Conservation (phyloP, 176 grass and related monocot species). For the Hsuehochloa calcarea region DNA sequence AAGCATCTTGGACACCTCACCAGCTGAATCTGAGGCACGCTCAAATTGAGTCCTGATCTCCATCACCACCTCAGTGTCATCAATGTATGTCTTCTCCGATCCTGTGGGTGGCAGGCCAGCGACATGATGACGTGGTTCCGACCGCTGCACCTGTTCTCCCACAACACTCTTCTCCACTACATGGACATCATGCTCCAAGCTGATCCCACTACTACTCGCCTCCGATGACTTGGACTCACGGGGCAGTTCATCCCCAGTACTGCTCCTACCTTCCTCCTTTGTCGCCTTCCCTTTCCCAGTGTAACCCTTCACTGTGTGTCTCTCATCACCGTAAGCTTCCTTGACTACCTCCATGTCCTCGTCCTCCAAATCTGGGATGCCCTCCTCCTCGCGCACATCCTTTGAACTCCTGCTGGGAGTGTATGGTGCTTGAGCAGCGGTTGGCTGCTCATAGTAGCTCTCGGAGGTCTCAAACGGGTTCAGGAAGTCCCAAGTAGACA, state of each 20-base stretch:
- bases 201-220: slow-evolving; percentile 47
- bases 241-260: slow-evolving; percentile 50
- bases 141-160: slow-evolving; percentile 48
- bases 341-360: slow-evolving; percentile 86
- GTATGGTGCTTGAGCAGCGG: slow-evolving; percentile 45
- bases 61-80: slow-evolving; percentile 67
- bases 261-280: slow-evolving; percentile 52
- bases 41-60: slow-evolving; percentile 89
- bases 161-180: slow-evolving; percentile 85
- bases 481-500: slow-evolving; percentile 94
- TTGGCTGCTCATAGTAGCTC: slow-evolving; percentile 59
- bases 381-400: slow-evolving; percentile 92
- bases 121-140: slow-evolving; percentile 31
- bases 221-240: slow-evolving; percentile 57
- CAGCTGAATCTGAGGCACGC: slow-evolving; percentile 65
- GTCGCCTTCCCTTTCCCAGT: slow-evolving; percentile 50
- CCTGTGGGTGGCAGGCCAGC: slow-evolving; percentile 46
- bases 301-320: slow-evolving; percentile 37
- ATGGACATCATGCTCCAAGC: slow-evolving; percentile 74
- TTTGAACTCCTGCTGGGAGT: slow-evolving; percentile 77
- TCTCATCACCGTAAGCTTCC: slow-evolving; percentile 72
- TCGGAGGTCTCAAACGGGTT: slow-evolving; percentile 86
- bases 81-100: slow-evolving; percentile 45
- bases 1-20: slow-evolving; percentile 78
- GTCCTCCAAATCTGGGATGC: slow-evolving; percentile 94